These are phyloP conservation scores for Aspergillus tanneri DNA, from an alignment of 2,329 filamentous ascomycete genomes.

Conservation along the genomic window DNA sequence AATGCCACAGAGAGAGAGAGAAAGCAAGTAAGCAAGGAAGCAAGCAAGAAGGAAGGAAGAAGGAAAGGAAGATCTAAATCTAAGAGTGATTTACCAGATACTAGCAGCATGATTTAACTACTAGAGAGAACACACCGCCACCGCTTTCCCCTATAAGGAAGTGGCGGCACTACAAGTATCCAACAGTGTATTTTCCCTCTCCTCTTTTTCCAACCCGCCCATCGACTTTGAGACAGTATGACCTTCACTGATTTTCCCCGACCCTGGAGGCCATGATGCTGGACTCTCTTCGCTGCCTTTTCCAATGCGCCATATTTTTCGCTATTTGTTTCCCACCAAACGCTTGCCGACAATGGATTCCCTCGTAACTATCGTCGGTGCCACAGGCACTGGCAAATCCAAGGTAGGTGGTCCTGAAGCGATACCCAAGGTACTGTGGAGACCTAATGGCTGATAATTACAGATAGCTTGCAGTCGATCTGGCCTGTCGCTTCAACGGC, in stretches of 20 bases:
- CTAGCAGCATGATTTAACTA: background rate
- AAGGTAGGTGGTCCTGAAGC: conserved; percentile 59
- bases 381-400: conserved; percentile 91
- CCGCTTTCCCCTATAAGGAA: conserved; percentile 4
- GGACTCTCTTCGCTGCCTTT: background rate
- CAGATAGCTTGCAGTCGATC: conserved; percentile 77
- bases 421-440: background rate
- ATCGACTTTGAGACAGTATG: no score
- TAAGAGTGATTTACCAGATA: no score
- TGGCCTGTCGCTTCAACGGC: conserved; percentile 79
- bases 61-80: background rate
- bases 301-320: conserved; percentile 31
- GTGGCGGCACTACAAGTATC: no score
- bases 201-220: conserved; percentile 4
- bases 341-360: conserved; percentile 47
- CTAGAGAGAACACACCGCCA: background rate
- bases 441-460: conserved; percentile 26
- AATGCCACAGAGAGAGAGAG: background rate
- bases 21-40: background rate
- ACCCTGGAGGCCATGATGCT: conserved; percentile 14
- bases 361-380: conserved; percentile 78
- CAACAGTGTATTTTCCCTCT: conserved; percentile 1
- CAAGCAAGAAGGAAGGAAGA: background rate
- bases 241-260: no score
- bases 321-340: conserved; percentile 21